Evolutionary conservation across 2,329 filamentous ascomycete genomes (phyloP).

Genomic region (Fusarium mundagurra): DNA sequence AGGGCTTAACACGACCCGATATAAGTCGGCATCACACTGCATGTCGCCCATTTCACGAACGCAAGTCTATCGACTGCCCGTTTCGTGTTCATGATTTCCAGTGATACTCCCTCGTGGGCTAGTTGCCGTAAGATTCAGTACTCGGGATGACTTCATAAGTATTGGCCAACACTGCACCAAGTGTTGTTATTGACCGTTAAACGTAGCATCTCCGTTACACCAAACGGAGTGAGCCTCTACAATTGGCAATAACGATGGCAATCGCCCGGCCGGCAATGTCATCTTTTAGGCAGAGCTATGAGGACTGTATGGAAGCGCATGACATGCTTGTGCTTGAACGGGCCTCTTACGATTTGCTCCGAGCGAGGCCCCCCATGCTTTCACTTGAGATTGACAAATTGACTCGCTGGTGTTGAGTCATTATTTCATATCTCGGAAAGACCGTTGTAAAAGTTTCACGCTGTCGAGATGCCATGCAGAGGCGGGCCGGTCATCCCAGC

Average conservation of each 20-base stretch:
- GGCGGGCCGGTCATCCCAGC: conserved; percentile 6
- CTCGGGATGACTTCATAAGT: neutral
- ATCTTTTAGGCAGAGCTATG: conserved; percentile 7
- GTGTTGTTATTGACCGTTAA: conserved; percentile 11
- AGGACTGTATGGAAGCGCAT: neutral
- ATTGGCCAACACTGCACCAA: neutral
- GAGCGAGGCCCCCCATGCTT: neutral
- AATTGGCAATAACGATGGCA: conserved; percentile 9
- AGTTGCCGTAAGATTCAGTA: neutral
- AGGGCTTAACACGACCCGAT: neutral
- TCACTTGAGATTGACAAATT: neutral
- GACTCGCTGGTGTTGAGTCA: conserved; percentile 1
- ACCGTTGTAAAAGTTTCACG: neutral
- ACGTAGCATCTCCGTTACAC: conserved; percentile 23
- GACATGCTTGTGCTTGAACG: conserved; percentile 1
- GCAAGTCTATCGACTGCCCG: neutral
- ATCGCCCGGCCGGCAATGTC: conserved; percentile 1
- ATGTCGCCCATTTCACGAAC: neutral
- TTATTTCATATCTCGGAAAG: neutral
- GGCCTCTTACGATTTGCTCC: neutral
- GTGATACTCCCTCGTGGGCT: neutral
- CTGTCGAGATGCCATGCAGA: conserved; percentile 4
- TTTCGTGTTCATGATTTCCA: neutral
- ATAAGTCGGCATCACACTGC: neutral
- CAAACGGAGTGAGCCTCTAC: conserved; percentile 12